Percentiles rank a stretch among this genome's conserved stretches.
Conservation (phyloP, 192 early-diverging fungal species). For the Backusella macrospora region DNA sequence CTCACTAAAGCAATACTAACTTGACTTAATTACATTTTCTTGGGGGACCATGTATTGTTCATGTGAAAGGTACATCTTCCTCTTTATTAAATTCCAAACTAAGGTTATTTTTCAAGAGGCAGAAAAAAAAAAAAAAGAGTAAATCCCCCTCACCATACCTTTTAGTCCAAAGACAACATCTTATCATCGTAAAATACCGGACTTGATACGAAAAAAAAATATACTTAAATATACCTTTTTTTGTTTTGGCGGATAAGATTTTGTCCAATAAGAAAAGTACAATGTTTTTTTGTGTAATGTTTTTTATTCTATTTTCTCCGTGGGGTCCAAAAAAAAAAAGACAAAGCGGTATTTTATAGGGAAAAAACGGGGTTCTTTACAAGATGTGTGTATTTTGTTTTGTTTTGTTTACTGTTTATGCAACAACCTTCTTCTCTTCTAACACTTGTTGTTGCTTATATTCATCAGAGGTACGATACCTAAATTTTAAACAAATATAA, state of each 20-base stretch:
- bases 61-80: too few species aligned
- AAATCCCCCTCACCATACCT: too few species aligned
- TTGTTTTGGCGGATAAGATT: slow-evolving; percentile 1
- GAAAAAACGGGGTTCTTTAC: slow-evolving; percentile 13
- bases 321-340: background rate
- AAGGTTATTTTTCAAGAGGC: too few species aligned
- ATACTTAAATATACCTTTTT: background rate
- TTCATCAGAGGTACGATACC: slow-evolving; percentile 46
- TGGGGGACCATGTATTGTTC: too few species aligned
- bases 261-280: background rate
- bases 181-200: too few species aligned
- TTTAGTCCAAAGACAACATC: too few species aligned
- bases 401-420: slow-evolving; percentile 8
- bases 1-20: too few species aligned
- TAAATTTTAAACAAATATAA: background rate
- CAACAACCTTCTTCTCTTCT: background rate
- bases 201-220: background rate
- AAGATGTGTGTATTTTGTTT: too few species aligned
- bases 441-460: slow-evolving; percentile 33
- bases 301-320: slow-evolving; percentile 16
- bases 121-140: too few species aligned
- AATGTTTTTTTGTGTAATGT: background rate
- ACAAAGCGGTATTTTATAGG: slow-evolving; percentile 7
- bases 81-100: too few species aligned
- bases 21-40: too few species aligned